These are phyloP conservation scores for Trichoderma lentiforme DNA, from an alignment of 2,329 filamentous ascomycete species.

Conservation along the genomic window DNA sequence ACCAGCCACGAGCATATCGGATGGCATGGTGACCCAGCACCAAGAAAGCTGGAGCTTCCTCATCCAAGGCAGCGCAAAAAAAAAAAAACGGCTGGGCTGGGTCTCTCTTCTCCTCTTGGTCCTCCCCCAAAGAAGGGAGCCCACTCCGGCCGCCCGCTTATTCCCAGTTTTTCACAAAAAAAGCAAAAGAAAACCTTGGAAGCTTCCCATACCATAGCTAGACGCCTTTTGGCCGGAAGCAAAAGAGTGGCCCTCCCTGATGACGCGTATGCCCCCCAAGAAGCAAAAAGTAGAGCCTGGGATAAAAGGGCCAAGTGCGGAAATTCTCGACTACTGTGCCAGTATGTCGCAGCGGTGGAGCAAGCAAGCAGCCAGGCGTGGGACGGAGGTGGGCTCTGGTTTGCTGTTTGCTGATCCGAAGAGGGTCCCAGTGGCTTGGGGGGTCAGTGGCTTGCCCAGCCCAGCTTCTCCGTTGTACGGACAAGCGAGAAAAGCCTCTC, in stretches of 20 bases:
- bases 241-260: not conserved
- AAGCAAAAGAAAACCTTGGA: not conserved
- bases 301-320: not conserved
- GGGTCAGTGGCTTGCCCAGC: not conserved
- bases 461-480: not conserved
- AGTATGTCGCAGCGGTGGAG: slow-evolving; percentile 3
- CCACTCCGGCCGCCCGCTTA: not conserved
- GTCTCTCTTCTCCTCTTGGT: not conserved
- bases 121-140: not conserved
- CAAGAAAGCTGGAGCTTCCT: not conserved
- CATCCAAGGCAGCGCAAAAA: not conserved
- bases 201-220: not conserved
- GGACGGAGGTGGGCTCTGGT: not conserved
- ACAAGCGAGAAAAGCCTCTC: not conserved
- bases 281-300: not conserved
- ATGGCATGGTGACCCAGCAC: slow-evolving; percentile 3
- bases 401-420: not conserved
- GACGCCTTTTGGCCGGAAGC: not conserved
- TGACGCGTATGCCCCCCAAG: slow-evolving; percentile 8
- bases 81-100: not conserved
- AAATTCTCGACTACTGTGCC: not conserved
- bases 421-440: not conserved
- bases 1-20: slow-evolving; percentile 13
- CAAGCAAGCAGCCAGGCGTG: not conserved
- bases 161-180: not conserved